These are phyloP conservation scores for Sarcodon sp. DNA, from an alignment of 768 basidiomycete genomes.

Conservation along the genomic window DNA sequence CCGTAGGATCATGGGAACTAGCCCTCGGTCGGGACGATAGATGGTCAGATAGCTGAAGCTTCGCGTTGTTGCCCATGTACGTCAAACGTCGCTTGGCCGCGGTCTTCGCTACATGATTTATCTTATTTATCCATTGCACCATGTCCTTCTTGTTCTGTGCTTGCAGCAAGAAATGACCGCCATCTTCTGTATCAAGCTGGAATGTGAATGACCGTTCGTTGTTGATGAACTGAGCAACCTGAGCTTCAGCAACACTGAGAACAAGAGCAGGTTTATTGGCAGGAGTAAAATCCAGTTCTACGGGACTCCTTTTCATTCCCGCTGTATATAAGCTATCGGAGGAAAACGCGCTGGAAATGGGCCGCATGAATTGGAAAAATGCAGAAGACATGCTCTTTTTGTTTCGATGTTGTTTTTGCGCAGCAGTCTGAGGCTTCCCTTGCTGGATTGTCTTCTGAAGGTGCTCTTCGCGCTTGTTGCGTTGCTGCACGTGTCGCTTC, in stretches of 20 bases:
- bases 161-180: slow-evolving; percentile 73
- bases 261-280: slow-evolving; percentile 67
- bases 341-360: slow-evolving; percentile 76
- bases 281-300: slow-evolving; percentile 64
- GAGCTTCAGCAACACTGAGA: slow-evolving; percentile 61
- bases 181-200: slow-evolving; percentile 78
- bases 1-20: slow-evolving; percentile 57
- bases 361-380: slow-evolving; percentile 80
- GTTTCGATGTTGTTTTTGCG: slow-evolving; percentile 66
- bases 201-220: slow-evolving; percentile 76
- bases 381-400: slow-evolving; percentile 81
- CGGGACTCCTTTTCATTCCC: slow-evolving; percentile 41
- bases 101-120: slow-evolving; percentile 55
- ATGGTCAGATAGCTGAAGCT: slow-evolving; percentile 63
- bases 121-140: slow-evolving; percentile 66
- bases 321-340: slow-evolving; percentile 37
- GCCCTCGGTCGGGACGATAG: slow-evolving; percentile 47
- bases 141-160: slow-evolving; percentile 59
- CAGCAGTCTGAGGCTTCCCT: slow-evolving; percentile 33
- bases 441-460: slow-evolving; percentile 60
- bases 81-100: slow-evolving; percentile 72
- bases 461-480: slow-evolving; percentile 65
- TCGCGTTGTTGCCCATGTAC: slow-evolving; percentile 66
- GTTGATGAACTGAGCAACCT: slow-evolving; percentile 59
- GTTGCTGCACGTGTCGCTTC: slow-evolving; percentile 62